Evolutionary conservation across 441 rosid species (phyloP), one percentile per base, ranked within the genome.

Genomic region (Erysimum cheiri): DNA sequence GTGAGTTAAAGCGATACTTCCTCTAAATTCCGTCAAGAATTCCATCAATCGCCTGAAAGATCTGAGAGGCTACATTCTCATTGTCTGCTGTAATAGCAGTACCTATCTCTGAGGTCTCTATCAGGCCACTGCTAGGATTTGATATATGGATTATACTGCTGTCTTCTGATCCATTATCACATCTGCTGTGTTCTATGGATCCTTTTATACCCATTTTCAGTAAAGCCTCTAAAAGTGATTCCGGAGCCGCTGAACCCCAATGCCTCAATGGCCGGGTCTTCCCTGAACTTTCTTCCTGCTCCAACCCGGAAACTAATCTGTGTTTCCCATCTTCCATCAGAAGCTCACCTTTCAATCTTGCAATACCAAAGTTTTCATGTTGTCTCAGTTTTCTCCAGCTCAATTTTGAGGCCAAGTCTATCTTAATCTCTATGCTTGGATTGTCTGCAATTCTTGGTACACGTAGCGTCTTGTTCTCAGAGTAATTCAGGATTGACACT

Each of bases 331-430:
- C 72, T 32, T 77, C 63, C 69, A 88, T 67, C 10, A 72, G 6
- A 4, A 91, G 77, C 71, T 81, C 86, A 9, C 96, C 98, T 17
- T 81, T 81, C 69, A 94, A 69, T 77, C 96, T 83, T 4, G 88
- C 61, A 62, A 85, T 69, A 36, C 81, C 80, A 59, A 71, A 7
- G 67, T 77, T 83, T 36, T 80, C 67, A 55, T 13, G 6, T 13
- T 69, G 74, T 71, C 71, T 77, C 60, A 80, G 60, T 41, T 66
- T 81, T 70, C 64, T 85, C 95, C 91, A 87, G 6, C 57, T 68
- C 62, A 83, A 72, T 50, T 47, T 65, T 39, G 87, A 71, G 53
- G 78, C 86, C 76, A 83, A 63, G 58, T 86, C 89, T 17, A 89
- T 49, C 47, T 77, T 77, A 63, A 93, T 87, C 67, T 84, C 89